These are phyloP conservation scores for Sugiyamaella qingdaonensis DNA, from an alignment of 805 yeast species.

Conservation along the genomic window DNA sequence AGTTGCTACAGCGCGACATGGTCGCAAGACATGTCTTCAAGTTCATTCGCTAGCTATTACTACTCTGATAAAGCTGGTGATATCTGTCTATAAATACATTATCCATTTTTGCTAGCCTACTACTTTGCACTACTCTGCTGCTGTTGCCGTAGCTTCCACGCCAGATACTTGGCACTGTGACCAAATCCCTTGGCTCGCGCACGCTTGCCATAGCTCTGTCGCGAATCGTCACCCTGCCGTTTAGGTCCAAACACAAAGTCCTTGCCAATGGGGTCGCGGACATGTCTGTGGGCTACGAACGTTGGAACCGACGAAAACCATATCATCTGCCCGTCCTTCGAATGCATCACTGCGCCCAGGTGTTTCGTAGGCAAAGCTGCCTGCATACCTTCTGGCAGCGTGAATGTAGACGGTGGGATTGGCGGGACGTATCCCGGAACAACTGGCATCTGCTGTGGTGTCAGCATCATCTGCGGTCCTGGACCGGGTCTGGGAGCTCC, in stretches of 20 bases:
- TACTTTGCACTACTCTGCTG: background rate
- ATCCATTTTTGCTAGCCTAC: too few species aligned
- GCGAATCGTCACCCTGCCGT: constrained; percentile 21
- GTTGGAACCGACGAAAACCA: constrained; percentile 29
- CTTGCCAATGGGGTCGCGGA: constrained; percentile 23
- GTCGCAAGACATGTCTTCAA: too few species aligned
- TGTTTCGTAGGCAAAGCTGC: constrained; percentile 18
- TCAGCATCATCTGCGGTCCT: background rate
- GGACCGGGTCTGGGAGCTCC: constrained; percentile 3
- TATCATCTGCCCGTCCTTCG: constrained; percentile 19
- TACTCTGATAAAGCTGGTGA: too few species aligned
- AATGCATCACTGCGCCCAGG: constrained; percentile 20
- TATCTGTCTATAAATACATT: too few species aligned
- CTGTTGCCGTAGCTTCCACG: constrained; percentile 41
- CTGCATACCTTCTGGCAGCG: constrained; percentile 30
- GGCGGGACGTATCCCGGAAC: constrained; percentile 27
- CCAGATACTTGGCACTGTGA: constrained; percentile 70
- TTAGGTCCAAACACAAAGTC: constrained; percentile 21
- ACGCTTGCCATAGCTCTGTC: constrained; percentile 28
- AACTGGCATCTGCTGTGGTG: constrained; percentile 9
- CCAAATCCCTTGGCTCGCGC: constrained; percentile 44
- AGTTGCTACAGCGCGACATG: too few species aligned
- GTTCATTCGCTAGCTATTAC: too few species aligned
- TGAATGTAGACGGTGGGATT: constrained; percentile 33
- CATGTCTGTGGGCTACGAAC: constrained; percentile 20